phyloP scores from a whole-genome alignment of 306 rosid genomes.

The Begonia peltatifolia region DNA sequence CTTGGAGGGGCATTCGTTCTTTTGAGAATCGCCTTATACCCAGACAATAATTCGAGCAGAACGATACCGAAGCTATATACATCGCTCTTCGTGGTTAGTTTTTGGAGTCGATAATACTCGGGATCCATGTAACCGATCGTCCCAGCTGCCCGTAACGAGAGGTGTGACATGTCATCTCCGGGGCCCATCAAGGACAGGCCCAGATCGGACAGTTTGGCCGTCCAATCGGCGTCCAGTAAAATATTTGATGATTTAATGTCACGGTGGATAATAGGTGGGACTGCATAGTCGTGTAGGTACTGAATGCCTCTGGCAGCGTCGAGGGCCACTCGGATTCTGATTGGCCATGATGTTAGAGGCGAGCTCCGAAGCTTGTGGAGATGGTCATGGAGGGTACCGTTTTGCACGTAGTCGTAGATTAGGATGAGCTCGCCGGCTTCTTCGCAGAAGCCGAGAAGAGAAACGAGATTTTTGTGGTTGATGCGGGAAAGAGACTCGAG shows the following conservation, averaged over 20 bases:
- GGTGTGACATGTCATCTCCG: conserved; percentile 28
- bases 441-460: conserved; percentile 51
- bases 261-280: conserved; percentile 62
- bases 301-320: conserved; percentile 72
- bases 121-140: conserved; percentile 90
- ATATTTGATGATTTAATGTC: conserved; percentile 70
- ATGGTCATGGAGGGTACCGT: conserved; percentile 63
- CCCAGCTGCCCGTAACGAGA: conserved; percentile 50
- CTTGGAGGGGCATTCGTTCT: conserved; percentile 57
- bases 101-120: conserved; percentile 68
- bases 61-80: conserved; percentile 85
- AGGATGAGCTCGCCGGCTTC: conserved; percentile 50
- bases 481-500: conserved; percentile 64
- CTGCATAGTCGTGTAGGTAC: conserved; percentile 45
- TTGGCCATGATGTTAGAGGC: conserved; percentile 32
- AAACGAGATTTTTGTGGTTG: conserved; percentile 73
- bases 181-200: conserved; percentile 71
- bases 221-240: conserved; percentile 34
- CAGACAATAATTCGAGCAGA: conserved; percentile 48
- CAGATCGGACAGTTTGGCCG: conserved; percentile 58
- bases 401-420: conserved; percentile 62
- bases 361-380: conserved; percentile 39
- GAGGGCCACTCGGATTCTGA: conserved; percentile 39
- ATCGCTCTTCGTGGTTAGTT: conserved; percentile 60
- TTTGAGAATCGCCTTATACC: conserved; percentile 53